Base-by-base conservation (phyloP, 1,284 basidiomycete species). In the Cryptococcus sp. region DNA sequence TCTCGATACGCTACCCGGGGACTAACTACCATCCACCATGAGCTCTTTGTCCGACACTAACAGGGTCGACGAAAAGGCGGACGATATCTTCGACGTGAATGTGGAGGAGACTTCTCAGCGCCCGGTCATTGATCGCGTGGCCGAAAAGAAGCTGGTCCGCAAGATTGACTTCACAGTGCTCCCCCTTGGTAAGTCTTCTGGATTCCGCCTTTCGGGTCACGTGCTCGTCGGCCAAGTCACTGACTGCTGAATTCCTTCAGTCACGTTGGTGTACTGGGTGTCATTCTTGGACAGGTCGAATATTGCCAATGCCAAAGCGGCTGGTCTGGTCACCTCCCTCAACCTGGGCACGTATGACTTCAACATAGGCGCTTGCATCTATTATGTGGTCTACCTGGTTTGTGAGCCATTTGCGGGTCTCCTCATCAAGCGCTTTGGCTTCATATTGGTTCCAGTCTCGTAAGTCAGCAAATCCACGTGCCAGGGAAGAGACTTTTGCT, bases 311-410 rank as follows among this genome's bases (percentile, higher is more conserved):
- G 64, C 64, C 36, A 48, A 54, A 23, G 53, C 63, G 4, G 64
- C 64, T 3, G 64, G 64, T 35, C 23, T 66, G 12, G 58, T 61
- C 39, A 59, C 57, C 20, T 49, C 50, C 50, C 53, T 66, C 33
- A 46, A 46, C 64, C 44, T 65, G 18, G 46, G 57, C n/a, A 60
- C 60, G 4, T 60, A 60, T 53, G 50, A 59, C 21, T 66, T 62
- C 55, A 66, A 66, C 47, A 52, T 60, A 42, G 54, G 63, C 7
- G 54, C 63, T 7, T 62, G 62, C 0, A 21, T 44, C 12, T 64
- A 64, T 54, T 64, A 65, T 52, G 55, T 62, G 8, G 40, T 53
- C 6, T 67, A 67, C 50, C 59, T 67, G 21, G 21, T 70, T 21
- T 61, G 58, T 52, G 68, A 70, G 49, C 59, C 35, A 16, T 49